Conservation (phyloP, 2,329 filamentous ascomycete genomes). For the Pestalotiopsis sp. region DNA sequence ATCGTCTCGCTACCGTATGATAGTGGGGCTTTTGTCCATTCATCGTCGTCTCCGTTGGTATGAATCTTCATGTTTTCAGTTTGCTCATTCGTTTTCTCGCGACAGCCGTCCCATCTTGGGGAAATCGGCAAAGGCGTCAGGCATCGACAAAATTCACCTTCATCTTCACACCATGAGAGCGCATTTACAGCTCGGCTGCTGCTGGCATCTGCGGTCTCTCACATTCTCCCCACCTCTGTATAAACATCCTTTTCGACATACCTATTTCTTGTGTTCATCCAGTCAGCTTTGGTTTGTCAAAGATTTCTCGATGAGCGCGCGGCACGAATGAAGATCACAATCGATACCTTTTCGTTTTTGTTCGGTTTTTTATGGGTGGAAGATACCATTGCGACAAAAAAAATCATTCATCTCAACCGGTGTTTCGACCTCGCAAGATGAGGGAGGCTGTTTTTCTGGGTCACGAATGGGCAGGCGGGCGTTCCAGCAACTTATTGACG, state of each 20-base stretch:
- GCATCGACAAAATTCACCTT: slow-evolving; percentile 43
- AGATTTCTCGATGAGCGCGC: slow-evolving; percentile 39
- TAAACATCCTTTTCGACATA: slow-evolving; percentile 54
- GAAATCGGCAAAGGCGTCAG: slow-evolving; percentile 47
- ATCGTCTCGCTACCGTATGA: slow-evolving; percentile 36
- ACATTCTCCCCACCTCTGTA: slow-evolving; percentile 39
- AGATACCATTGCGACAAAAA: slow-evolving; percentile 24
- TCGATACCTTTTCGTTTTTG: slow-evolving; percentile 48
- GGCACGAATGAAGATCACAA: slow-evolving; percentile 39
- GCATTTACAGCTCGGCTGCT: slow-evolving; percentile 31
- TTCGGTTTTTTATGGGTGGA: slow-evolving; percentile 30
- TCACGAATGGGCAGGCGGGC: slow-evolving; percentile 41
- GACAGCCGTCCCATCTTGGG: slow-evolving; percentile 51
- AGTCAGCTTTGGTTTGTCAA: slow-evolving; percentile 24
- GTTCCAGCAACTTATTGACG: slow-evolving; percentile 37
- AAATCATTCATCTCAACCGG: slow-evolving; percentile 22
- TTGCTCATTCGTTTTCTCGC: slow-evolving; percentile 41
- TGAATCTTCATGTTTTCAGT: slow-evolving; percentile 22
- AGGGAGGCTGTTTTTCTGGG: slow-evolving; percentile 35
- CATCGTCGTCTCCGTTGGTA: slow-evolving; percentile 39
- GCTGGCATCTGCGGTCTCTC: slow-evolving; percentile 21
- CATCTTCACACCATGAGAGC: slow-evolving; percentile 29
- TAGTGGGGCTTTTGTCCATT: slow-evolving; percentile 32
- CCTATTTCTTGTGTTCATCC: slow-evolving; percentile 33
- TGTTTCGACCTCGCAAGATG: slow-evolving; percentile 43